Conservation (phyloP, 1,284 basidiomycete species). For the Heterobasidion annosum region DNA sequence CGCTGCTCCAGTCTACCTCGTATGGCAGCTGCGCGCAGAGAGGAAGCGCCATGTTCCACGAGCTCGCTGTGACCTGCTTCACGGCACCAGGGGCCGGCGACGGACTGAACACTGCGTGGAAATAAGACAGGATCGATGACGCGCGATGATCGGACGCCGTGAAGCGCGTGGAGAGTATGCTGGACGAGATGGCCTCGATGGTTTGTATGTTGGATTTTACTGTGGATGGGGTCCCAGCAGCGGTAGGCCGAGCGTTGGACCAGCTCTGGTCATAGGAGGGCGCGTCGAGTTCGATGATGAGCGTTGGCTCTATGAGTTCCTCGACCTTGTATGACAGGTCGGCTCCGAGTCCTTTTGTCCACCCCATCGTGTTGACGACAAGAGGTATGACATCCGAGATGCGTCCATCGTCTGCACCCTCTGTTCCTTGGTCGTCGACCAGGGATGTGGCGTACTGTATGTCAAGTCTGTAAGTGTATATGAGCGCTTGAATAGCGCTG, state of each 20-base stretch:
- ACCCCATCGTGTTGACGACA: slow-evolving; percentile 94
- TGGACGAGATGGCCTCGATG: slow-evolving; percentile 27
- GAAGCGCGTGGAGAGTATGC: slow-evolving; percentile 33
- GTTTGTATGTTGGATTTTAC: slow-evolving; percentile 3
- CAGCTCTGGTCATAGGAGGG: slow-evolving; percentile 11
- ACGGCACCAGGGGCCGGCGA: slow-evolving; percentile 15
- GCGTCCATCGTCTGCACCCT: slow-evolving; percentile 23
- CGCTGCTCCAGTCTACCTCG: slow-evolving; percentile 44
- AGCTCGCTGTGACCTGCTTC: slow-evolving; percentile 20
- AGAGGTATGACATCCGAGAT: slow-evolving; percentile 65
- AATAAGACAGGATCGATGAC: slow-evolving; percentile 74
- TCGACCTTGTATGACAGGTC: slow-evolving; percentile 73
- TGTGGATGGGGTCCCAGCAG: not conserved
- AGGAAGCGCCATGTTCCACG: slow-evolving; percentile 67
- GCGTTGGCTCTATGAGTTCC: slow-evolving; percentile 52
- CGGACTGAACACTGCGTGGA: slow-evolving; percentile 53
- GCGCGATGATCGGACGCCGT: slow-evolving; percentile 71
- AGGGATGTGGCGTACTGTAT: slow-evolving; percentile 40
- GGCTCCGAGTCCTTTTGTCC: slow-evolving; percentile 90
- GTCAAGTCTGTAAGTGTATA: slow-evolving; percentile 68
- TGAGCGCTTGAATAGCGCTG: slow-evolving; percentile 54
- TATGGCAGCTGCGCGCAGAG: slow-evolving; percentile 65
- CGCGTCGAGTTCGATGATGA: slow-evolving; percentile 50
- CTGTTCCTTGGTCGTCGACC: slow-evolving; percentile 15
- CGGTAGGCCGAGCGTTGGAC: not conserved